Evolutionary conservation across 441 rosid genomes (phyloP).

Genomic region (Pelargonium myrrhifolium): DNA sequence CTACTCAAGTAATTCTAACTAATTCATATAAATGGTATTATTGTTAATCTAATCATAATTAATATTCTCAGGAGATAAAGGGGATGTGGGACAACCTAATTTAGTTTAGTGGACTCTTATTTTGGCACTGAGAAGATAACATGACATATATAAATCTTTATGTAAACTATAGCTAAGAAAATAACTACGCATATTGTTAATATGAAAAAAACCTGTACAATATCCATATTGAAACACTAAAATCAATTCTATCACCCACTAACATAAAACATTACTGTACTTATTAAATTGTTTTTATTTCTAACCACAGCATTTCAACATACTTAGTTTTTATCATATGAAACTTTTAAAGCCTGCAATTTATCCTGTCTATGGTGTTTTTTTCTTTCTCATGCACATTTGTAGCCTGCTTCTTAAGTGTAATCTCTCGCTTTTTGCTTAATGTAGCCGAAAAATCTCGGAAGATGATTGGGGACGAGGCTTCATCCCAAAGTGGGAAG

Average conservation of each 20-base stretch:
- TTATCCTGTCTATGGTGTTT: background rate
- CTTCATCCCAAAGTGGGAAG: constrained; percentile 78
- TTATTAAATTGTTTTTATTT: background rate
- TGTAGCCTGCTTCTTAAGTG: no score
- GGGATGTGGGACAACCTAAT: no score
- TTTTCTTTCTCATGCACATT: no score
- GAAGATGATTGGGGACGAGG: constrained; percentile 65
- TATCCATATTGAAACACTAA: background rate
- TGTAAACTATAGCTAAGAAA: background rate
- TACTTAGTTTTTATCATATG: background rate
- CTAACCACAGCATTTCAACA: background rate
- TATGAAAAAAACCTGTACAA: background rate
- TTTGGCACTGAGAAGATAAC: background rate
- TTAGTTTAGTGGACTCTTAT: background rate
- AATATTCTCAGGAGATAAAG: no score
- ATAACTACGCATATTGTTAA: background rate
- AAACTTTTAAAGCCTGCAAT: background rate
- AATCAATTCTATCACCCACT: background rate
- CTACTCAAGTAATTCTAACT: no score
- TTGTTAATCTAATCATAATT: no score
- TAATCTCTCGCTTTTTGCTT: background rate
- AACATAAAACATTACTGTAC: background rate
- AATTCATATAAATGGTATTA: no score
- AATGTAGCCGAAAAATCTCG: constrained; percentile 79
- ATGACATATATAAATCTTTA: background rate